Conservation (phyloP, 495 filamentous ascomycete genomes). For the Oidiodendron maius region DNA sequence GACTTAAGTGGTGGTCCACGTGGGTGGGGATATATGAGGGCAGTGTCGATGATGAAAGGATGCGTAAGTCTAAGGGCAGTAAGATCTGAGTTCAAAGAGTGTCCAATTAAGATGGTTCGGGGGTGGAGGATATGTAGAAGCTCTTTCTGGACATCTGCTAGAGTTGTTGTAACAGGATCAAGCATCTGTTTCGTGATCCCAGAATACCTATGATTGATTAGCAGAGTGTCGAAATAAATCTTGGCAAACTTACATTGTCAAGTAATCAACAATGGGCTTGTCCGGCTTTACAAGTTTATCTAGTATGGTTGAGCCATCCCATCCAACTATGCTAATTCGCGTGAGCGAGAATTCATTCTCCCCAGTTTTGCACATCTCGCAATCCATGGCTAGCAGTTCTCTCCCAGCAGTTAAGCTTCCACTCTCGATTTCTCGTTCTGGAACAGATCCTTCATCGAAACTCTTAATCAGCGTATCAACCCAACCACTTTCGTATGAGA, state of each 20-base stretch:
- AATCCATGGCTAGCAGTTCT: slow-evolving; percentile 80
- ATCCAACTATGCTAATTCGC: slow-evolving; percentile 76
- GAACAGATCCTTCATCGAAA: slow-evolving; percentile 59
- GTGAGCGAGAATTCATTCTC: slow-evolving; percentile 72
- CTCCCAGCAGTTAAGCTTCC: slow-evolving; percentile 81
- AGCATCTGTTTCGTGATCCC: slow-evolving; percentile 86
- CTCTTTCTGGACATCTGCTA: slow-evolving; percentile 74
- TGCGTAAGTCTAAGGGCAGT: slow-evolving; percentile 78
- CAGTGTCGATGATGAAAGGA: slow-evolving; percentile 88
- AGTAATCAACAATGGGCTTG: slow-evolving; percentile 78
- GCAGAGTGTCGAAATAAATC: neutral
- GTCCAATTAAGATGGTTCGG: slow-evolving; percentile 76
- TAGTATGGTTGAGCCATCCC: slow-evolving; percentile 76
- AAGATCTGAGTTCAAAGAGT: slow-evolving; percentile 88
- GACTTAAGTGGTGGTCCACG: slow-evolving; percentile 67
- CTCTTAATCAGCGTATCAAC: slow-evolving; percentile 66
- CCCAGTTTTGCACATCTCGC: slow-evolving; percentile 91
- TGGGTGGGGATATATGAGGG: slow-evolving; percentile 77
- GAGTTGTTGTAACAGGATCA: slow-evolving; percentile 71
- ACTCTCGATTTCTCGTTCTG: slow-evolving; percentile 63
- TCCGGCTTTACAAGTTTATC: slow-evolving; percentile 91
- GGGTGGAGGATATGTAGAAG: slow-evolving; percentile 69
- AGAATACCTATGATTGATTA: slow-evolving; percentile 45
- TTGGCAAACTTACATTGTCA: slow-evolving; percentile 57
- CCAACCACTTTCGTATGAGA: slow-evolving; percentile 61